Percentiles rank a stretch among this genome's conserved stretches.
Evolutionary conservation across 139 green algal species (phyloP).

Genomic region (Chlorella sp.): DNA sequence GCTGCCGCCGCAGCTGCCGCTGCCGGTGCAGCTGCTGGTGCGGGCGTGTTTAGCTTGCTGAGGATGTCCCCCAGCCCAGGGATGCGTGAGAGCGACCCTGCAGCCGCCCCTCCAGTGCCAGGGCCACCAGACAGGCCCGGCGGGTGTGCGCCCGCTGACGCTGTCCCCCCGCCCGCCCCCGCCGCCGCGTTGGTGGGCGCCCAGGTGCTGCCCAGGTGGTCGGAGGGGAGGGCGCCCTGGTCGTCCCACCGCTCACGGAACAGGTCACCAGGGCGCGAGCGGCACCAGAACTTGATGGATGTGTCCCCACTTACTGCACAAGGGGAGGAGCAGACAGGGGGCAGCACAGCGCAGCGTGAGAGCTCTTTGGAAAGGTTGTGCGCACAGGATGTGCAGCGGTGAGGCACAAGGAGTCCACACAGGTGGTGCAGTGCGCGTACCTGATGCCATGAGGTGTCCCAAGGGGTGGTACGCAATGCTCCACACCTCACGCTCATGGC

Average conservation of each 20-base stretch:
- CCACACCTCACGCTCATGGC: constrained; percentile 69
- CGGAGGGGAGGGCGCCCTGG: background rate
- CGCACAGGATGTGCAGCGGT: background rate
- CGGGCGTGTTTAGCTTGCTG: too few species aligned
- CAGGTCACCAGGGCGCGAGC: constrained; percentile 20
- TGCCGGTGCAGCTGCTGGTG: too few species aligned
- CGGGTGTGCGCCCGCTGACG: background rate
- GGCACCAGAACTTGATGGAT: constrained; percentile 24
- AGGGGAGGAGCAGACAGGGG: background rate
- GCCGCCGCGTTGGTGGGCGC: background rate
- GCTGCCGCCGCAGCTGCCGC: too few species aligned
- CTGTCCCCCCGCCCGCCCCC: background rate
- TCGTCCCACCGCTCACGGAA: background rate
- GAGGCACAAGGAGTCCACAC: too few species aligned
- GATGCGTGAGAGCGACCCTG: background rate
- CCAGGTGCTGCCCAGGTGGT: background rate
- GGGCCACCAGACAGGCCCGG: background rate
- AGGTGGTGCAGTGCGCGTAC: constrained; percentile 5
- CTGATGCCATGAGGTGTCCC: constrained; percentile 77
- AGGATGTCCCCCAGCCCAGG: background rate
- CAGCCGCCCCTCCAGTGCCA: background rate
- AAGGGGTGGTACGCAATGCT: constrained; percentile 76
- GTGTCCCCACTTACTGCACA: constrained; percentile 10
- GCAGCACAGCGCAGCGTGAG: too few species aligned
- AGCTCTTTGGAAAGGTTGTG: too few species aligned